Evolutionary conservation across 140 eudicot genomes (phyloP), one percentile per base, ranked within the genome.

Genomic region (Ambrosia hybrid): DNA sequence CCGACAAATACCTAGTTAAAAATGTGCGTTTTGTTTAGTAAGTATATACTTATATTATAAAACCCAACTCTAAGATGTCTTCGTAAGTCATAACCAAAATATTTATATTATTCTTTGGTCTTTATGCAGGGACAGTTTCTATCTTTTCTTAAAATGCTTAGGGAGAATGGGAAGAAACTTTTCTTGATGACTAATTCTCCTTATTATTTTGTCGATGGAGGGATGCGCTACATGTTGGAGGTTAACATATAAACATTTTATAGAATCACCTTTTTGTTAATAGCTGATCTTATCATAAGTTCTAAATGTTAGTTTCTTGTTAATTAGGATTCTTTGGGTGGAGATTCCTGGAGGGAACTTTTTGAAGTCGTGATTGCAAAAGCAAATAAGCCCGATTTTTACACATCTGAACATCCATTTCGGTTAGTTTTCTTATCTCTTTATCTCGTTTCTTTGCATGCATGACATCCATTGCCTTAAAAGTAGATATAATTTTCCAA

Each of bases 151-250:
- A 91, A 89, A 79, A 88, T 78, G 96, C 76, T 95, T 33, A 88
- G 80, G 76, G 99, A 95, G 75, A 91, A 88, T 26, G 99, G 99
- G 37, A 95, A 95, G 86, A 95, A 91, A 81, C 86, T 95, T 61
- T 95, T 91, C 83, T 81, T 95, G 71, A 75, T 95, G 81, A 95
- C 99, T 41, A 95, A 95, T 83, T 95, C 99, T 53, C 99, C 99
- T 0, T 95, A 84, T 77, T 86, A 95, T 73, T 95, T 95, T 83
- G 99, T 95, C 72, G 99, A 95, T 84, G 99, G 99, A 70, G 99
- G 99, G 78, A 95, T 95, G 99, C 95, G 92, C 73, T 95, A 81
- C 88, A 81, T 95, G 90, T 82, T 91, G 87, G 96, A 91, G 99
- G 99, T 95, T 78, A 78, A 57, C 61, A 51, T 56, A 57, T 9